Base-by-base conservation (phyloP, 2,329 filamentous ascomycete species). In the Fusarium bactridioides region DNA sequence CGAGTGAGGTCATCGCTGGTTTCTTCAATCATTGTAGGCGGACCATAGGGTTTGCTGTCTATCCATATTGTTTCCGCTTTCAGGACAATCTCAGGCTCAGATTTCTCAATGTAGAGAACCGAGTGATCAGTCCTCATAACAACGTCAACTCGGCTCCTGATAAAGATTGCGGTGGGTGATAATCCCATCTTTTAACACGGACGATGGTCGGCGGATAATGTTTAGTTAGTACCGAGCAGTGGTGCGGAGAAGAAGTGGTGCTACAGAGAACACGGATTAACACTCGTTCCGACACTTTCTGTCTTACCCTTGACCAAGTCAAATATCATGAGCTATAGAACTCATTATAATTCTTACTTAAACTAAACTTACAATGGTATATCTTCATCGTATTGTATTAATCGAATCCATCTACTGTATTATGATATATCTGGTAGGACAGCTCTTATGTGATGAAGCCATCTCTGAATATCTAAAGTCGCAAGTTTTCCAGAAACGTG, bases 311-410 rank as follows among this genome's bases (percentile, higher is more conserved):
- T 33, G 7, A 33, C 13, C 7, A 8, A 33, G 2, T 33, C 8
- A 8, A 15, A 33, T 33, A 33, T 15, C 0, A 1, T 33, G 7
- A 33, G 31, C 6, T 33, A 33, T 15, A 33, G 31, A 15, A 33
- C 31, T 33, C 31, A 33, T 33, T 33, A 1, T 3, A 33, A 6
- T 1, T 33, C 1, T 31, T 7, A 31, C 0, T 31, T 13, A 13
- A 31, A 1, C 31, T 7, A 2, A 3, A 0, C 2, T 31, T 13
- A 31, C 5, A 2, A 31, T 31, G 0, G 13, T 33, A 33, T 33
- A 15, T 33, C 12, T 33, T 33, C 12, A 3, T 15, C 2, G 15
- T 15, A 3, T 33, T 33, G 31, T 15, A 7, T 5, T 15, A 0
- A 1, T 33, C 31, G 31, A 33, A 15, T 33, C 31, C 31, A 33